A percentile compares a stretch with the other conserved stretches of the same genome.
Evolutionary conservation across 352 stramenopile genomes (phyloP).

Genomic region (Globisporangium abappressorium): DNA sequence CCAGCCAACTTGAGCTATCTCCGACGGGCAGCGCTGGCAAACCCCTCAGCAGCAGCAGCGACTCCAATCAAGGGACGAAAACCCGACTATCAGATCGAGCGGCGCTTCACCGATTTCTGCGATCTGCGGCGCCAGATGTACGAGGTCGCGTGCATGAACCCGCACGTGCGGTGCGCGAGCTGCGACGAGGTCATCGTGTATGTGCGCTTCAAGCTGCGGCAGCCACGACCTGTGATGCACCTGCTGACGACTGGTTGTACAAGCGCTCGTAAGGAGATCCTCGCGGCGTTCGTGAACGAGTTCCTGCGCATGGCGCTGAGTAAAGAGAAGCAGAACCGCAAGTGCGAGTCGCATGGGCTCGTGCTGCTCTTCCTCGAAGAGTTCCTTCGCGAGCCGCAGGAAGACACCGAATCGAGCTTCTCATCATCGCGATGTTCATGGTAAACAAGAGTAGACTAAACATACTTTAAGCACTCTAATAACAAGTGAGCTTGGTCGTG

Average conservation of each 20-base stretch:
- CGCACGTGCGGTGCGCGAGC: conserved; percentile 47
- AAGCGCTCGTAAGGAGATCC: neutral
- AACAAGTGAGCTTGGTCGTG: no score
- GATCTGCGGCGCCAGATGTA: conserved; percentile 44
- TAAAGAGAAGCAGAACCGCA: conserved; percentile 3
- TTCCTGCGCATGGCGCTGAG: neutral
- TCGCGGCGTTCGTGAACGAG: conserved; percentile 10
- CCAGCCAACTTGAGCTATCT: neutral
- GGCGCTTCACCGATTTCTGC: conserved; percentile 63
- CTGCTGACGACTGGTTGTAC: neutral
- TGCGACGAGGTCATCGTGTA: conserved; percentile 56
- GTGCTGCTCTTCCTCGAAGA: conserved; percentile 13
- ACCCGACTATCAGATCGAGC: conserved; percentile 51
- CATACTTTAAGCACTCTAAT: no score
- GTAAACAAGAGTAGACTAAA: no score
- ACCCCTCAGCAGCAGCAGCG: neutral
- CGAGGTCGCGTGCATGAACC: conserved; percentile 41
- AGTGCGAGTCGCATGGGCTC: conserved; percentile 7
- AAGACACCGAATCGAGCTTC: neutral
- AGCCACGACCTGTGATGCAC: neutral
- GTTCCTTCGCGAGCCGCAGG: neutral
- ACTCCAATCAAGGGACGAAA: neutral
- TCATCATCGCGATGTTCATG: neutral
- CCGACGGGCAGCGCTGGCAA: neutral
- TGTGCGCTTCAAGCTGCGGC: conserved; percentile 24